These are phyloP conservation scores for Ploettnerulaceae sp. DNA, from an alignment of 2,329 filamentous ascomycete genomes.

Conservation along the genomic window DNA sequence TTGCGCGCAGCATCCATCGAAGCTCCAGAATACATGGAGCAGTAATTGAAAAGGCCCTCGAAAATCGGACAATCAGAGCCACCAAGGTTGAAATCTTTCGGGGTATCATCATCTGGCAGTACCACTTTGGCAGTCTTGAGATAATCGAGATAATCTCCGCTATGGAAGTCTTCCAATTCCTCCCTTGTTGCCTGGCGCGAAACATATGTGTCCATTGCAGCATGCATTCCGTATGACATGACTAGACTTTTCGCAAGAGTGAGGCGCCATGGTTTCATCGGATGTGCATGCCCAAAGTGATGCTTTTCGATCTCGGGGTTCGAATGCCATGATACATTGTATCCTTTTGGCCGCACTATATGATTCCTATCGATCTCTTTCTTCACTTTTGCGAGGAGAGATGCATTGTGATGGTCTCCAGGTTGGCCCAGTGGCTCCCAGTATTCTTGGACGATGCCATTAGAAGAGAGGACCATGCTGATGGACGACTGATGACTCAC, in stretches of 20 bases:
- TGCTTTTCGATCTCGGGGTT: slow-evolving; percentile 93
- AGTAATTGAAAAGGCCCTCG: slow-evolving; percentile 92
- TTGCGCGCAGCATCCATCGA: slow-evolving; percentile 89
- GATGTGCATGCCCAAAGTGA: slow-evolving; percentile 94
- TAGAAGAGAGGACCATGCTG: slow-evolving; percentile 29
- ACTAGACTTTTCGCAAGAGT: slow-evolving; percentile 94
- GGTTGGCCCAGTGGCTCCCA: slow-evolving; percentile 29
- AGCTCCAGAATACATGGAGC: slow-evolving; percentile 85
- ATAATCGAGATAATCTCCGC: slow-evolving; percentile 85
- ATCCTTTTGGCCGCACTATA: slow-evolving; percentile 75
- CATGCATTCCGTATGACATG: slow-evolving; percentile 90
- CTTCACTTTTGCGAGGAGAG: slow-evolving; percentile 25
- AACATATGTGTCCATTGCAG: slow-evolving; percentile 92
- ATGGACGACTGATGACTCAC: neutral
- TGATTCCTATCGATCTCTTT: slow-evolving; percentile 49
- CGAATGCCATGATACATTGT: slow-evolving; percentile 91
- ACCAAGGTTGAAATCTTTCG: slow-evolving; percentile 70
- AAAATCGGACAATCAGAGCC: slow-evolving; percentile 95
- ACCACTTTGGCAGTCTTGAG: slow-evolving; percentile 66
- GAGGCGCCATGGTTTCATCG: slow-evolving; percentile 98
- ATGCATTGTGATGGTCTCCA: slow-evolving; percentile 27
- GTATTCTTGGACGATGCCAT: slow-evolving; percentile 33
- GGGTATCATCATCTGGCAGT: slow-evolving; percentile 60
- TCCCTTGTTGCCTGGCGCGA: slow-evolving; percentile 80
- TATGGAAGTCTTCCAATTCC: slow-evolving; percentile 83